Evolutionary conservation across 2,329 filamentous ascomycete genomes (phyloP), one percentile per base, ranked within the genome.

Genomic region (Biscogniauxia mediterranea): DNA sequence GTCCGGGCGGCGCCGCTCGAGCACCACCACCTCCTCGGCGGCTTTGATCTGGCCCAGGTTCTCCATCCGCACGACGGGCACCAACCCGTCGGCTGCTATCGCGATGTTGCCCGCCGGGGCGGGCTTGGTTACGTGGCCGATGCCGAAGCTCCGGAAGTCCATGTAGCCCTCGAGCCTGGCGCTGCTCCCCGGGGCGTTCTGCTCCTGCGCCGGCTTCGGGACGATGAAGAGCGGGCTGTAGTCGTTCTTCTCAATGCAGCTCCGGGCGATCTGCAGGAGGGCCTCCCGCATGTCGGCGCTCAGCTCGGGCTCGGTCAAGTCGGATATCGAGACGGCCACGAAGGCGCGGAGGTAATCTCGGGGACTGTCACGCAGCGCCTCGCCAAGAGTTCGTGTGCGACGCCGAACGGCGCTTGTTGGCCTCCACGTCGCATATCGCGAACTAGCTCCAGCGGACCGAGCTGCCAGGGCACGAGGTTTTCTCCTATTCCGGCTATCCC

Each of bases 181-280:
- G 26, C 53, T 57, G 15, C 46, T 25, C 26, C 15, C 26, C 19
- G 54, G 17, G n/a, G 49, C 25, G 23, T 52, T 26, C n/a, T 32
- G 26, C 8, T 42, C 38, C 20, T 32, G 21, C 28, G 42, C 49
- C 51, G 19, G 28, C 6, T 17, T 46, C 5, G 62, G 57, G 25
- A 60, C 57, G 52, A 68, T 61, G 23, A 68, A 57, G 2, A 67
- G 51, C 11, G 65, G 64, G 38, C 63, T 67, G 55, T 62, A 63
- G 46, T 68, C 66, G 20, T 64, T 58, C 1, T 54, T 53, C 19
- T 52, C 50, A 21, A 68, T 15, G 26, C 64, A 64, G 1, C 20
- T 38, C 2, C 32, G 56, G 26, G 65, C 64, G 20, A 67, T 57
- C 19, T 52, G 60, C 9, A 61, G 32, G 3, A 57, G 53, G n/a